Evolutionary conservation across 805 yeast genomes (phyloP), one percentile per base, ranked within the genome.

Genomic region (Spathaspora hagerdaliae): DNA sequence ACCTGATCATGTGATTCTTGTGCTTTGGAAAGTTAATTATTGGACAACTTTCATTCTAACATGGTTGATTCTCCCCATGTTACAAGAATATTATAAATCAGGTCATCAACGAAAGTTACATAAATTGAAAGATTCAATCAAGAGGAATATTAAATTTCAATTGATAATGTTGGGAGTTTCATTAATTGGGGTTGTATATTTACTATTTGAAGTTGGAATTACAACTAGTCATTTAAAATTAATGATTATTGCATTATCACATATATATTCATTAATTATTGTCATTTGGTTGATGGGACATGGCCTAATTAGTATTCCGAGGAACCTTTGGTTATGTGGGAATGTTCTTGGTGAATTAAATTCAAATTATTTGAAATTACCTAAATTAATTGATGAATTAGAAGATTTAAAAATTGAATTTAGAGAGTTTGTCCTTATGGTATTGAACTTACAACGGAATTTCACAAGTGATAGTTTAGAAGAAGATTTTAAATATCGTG

Each of bases 271-370:
- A 0, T 71, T 88, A 57, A 71, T 83, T 1, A 57, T 88, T 31
- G 90, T 92, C 2, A 73, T 86, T 19, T 87, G 94, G 92, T 66
- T 88, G 47, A 81, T 88, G 86, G 87, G 92, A 2, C 91, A 87
- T 60, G 96, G 96, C 0, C 63, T 86, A 41, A 77, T 86, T 13
- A 74, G 76, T 38, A 70, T 87, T 2, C 95, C 96, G 0, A 72
- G 86, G 46, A 60, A 48, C 46, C 66, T 48, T 61, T 76, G 59
- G 75, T 58, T 52, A 24, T 65, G 62, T 46, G 75, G 75, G 2
- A 60, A 51, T 36, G 45, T 63, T 19, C 44, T 62, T 13, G 51
- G 51, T 15, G 49, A 63, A 40, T 51, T 71, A 47, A 68, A 69
- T 43, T 59, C 56, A 36, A 57, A 56, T 29, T 87, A 87, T 60